Percentiles rank a stretch among this genome's conserved stretches.
Evolutionary conservation across 78 protist genomes (phyloP).

Genomic region (Tieghemostelium lacteum): DNA sequence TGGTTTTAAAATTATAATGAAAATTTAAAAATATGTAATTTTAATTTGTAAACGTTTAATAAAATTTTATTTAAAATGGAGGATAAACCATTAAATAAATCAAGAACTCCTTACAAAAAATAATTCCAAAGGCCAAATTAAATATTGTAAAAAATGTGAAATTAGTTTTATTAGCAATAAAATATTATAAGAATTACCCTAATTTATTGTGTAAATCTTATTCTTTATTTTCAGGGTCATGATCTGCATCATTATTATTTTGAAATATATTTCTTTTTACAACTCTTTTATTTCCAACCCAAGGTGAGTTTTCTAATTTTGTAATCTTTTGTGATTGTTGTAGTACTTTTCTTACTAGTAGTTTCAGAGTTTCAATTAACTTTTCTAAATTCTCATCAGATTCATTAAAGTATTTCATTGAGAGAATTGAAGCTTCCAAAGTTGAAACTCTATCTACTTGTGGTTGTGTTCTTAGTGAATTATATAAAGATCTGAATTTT

Average conservation of each 20-base stretch:
- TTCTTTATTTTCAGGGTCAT: neutral
- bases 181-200: too few species aligned
- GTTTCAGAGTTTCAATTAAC: neutral
- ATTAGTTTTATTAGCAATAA: too few species aligned
- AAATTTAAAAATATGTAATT: too few species aligned
- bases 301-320: neutral
- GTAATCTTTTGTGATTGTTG: conserved; percentile 2
- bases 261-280: conserved; percentile 2
- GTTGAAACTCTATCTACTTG: conserved; percentile 76
- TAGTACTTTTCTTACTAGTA: neutral
- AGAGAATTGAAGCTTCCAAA: conserved; percentile 33
- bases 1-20: too few species aligned
- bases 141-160: too few species aligned
- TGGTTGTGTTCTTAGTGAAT: conserved; percentile 66
- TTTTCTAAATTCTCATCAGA: neutral
- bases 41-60: too few species aligned
- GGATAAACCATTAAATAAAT: too few species aligned
- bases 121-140: too few species aligned
- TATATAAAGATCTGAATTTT: conserved; percentile 49
- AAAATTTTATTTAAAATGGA: too few species aligned
- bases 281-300: conserved; percentile 47
- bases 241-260: neutral
- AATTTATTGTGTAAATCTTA: too few species aligned
- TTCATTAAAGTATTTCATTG: conserved; percentile 56
- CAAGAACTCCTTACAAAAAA: too few species aligned